Evolutionary conservation across 148 eudicot genomes (phyloP), one percentile per base, ranked within the genome.

Genomic region (Persicaria tinctoria): DNA sequence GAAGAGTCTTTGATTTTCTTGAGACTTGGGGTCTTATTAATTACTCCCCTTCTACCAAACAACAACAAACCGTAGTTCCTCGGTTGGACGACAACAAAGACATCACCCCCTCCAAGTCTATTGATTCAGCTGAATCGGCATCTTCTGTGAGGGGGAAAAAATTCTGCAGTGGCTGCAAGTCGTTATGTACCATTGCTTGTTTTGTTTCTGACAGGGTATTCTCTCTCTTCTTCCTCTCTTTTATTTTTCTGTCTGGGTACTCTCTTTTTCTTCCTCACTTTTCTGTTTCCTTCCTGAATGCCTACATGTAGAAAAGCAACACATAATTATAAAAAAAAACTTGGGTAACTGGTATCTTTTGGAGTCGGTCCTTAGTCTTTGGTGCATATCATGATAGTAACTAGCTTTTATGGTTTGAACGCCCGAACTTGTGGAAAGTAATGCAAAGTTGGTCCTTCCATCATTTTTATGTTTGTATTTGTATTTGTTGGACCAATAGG

Each of bases 1-100:
- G 94, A 20, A 84, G 91, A 78, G 96, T 95, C 4, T 95, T 92
- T 53, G 99, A 95, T 82, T 95, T 95, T 77, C 79, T 92, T 38
- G 99, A 95, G 73, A 75, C 91, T 56, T 95, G 99, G 99, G 99
- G 99, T 18, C 85, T 95, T 78, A 85, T 95, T 46, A 95, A 95
- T 83, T 95, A 89, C 81, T 55, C 82, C n/a, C 77, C 85, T 5
- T 73, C 87, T 6, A 71, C 60, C 16, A 88, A 86, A 78, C 85
- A 78, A 41, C 74, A 9, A 18, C 74, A 46, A 47, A 47, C 55
- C 74, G 53, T 71, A 47, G 27, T 71, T 47, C 38, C 55, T 71
- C 74, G 51, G 47, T 20, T 48, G 55, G 55, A 71, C 38, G 55
- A 50, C 23, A 71, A 46, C 55, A 66, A 66, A 16, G 70, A 66